phyloP scores from a whole-genome alignment of 441 rosid species.

The Pelargonium cotyledonis region DNA sequence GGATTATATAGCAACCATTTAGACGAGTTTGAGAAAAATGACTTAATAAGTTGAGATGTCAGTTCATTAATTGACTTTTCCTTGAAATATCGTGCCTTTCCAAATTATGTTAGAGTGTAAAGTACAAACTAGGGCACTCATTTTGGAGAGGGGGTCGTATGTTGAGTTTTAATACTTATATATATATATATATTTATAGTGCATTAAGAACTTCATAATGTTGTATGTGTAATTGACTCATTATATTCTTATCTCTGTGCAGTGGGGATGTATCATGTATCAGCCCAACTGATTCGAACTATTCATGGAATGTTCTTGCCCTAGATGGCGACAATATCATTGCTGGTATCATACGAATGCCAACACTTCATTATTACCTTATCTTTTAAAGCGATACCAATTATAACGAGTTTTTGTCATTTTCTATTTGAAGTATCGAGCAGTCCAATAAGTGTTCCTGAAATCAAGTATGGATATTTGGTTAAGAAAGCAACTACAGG shows the following conservation, averaged over 20 bases:
- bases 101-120: no score
- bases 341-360: constrained; percentile 51
- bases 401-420: constrained; percentile 9
- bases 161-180: no score
- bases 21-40: not conserved
- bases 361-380: constrained; percentile 11
- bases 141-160: no score
- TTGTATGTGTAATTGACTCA: constrained; percentile 11
- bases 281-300: constrained; percentile 55
- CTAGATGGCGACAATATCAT: constrained; percentile 65
- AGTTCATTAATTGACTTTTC: not conserved
- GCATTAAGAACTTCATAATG: no score
- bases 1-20: not conserved
- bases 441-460: constrained; percentile 74
- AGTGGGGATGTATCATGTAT: constrained; percentile 65
- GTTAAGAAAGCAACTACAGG: constrained; percentile 32
- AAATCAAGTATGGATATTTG: constrained; percentile 61
- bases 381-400: constrained; percentile 12
- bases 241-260: constrained; percentile 23
- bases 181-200: no score
- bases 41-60: not conserved
- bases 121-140: no score
- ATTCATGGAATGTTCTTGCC: constrained; percentile 65
- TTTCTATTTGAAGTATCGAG: constrained; percentile 49
- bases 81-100: not conserved